A percentile compares a stretch with the other conserved stretches of the same genome.
phyloP scores from a whole-genome alignment of 805 yeast species.

The Saturnispora ahearnii region DNA sequence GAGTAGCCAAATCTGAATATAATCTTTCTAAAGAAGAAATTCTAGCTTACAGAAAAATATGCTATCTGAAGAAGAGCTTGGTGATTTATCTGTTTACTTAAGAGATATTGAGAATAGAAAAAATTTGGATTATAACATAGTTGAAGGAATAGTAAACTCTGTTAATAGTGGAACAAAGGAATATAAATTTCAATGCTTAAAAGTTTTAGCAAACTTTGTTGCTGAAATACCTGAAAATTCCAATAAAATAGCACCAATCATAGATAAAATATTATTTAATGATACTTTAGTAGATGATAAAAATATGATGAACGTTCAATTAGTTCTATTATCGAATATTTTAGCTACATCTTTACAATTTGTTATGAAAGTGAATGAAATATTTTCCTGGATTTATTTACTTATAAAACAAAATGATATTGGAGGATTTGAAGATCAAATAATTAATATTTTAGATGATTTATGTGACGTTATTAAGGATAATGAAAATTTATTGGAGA shows the following conservation, averaged over 20 bases:
- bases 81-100: constrained; percentile 2
- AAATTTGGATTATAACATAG: not conserved
- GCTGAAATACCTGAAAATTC: constrained; percentile 12
- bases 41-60: not conserved
- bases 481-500: not conserved
- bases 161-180: not conserved
- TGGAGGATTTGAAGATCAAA: not conserved
- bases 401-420: not conserved
- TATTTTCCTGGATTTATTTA: not conserved
- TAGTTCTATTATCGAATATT: constrained; percentile 7
- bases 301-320: not conserved
- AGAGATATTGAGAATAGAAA: constrained; percentile 6
- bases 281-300: not conserved
- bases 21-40: too few species aligned
- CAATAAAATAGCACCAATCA: not conserved
- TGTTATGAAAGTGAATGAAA: not conserved
- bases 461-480: not conserved
- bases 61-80: constrained; percentile 1
- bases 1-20: too few species aligned
- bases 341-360: constrained; percentile 2
- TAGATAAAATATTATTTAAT: not conserved
- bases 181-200: not conserved
- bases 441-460: not conserved
- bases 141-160: not conserved
- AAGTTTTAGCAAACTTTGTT: constrained; percentile 14